Evolutionary conservation across 192 early-diverging fungal species (phyloP).

Genomic region (Coemansia sp.): DNA sequence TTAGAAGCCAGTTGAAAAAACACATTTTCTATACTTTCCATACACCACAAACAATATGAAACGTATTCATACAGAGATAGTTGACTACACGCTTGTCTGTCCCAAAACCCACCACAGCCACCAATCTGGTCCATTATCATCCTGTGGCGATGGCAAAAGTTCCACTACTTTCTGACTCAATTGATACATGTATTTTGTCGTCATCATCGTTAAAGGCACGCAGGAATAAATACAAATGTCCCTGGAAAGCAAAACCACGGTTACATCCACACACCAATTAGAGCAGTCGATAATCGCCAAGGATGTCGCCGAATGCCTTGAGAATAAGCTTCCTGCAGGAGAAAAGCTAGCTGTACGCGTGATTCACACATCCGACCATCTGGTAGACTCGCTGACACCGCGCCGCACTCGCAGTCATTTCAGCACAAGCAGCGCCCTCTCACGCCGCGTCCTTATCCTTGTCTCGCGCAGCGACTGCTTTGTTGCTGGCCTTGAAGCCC

Average conservation of each 20-base stretch:
- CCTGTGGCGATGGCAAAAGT: no score
- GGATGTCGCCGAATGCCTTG: conserved; percentile 31
- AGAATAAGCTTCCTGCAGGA: conserved; percentile 24
- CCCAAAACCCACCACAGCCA: no score
- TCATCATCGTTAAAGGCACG: no score
- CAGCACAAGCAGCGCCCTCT: conserved; percentile 23
- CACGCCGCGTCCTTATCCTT: conserved; percentile 42
- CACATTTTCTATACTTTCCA: no score
- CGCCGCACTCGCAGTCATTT: conserved; percentile 24
- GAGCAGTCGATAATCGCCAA: conserved; percentile 12
- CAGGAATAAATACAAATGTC: not conserved
- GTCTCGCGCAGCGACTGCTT: conserved; percentile 27
- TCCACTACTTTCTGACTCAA: no score
- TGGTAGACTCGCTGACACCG: conserved; percentile 45
- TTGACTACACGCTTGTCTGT: no score
- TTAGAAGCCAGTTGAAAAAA: no score
- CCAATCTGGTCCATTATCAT: no score
- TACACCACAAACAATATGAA: no score
- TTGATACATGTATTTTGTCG: no score
- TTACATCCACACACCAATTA: not conserved
- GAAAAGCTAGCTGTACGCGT: conserved; percentile 27
- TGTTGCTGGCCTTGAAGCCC: conserved; percentile 44
- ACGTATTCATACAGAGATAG: no score
- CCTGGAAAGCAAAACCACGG: not conserved
- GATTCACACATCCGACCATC: conserved; percentile 34